Evolutionary conservation across 192 early-diverging fungal species (phyloP).

Genomic region (Coemansia asiatica): DNA sequence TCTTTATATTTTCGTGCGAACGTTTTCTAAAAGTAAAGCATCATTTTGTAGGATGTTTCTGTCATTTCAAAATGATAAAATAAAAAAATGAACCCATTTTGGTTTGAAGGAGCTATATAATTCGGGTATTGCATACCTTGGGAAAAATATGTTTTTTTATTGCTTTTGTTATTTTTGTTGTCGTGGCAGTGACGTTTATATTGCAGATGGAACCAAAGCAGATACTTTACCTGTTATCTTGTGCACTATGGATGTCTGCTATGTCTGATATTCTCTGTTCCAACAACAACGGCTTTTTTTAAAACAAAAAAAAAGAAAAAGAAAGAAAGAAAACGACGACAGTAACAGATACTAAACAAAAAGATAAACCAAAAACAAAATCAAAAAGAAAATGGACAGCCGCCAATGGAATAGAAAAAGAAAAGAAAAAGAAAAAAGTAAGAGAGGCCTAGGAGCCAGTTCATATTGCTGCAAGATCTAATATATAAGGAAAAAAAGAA

Average conservation of each 20-base stretch:
- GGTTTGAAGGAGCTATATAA: too few relatives aligned
- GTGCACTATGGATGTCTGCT: slow-evolving; percentile 1
- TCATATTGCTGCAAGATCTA: neutral
- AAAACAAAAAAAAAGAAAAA: neutral
- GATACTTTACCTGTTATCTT: too few relatives aligned
- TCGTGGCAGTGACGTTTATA: too few relatives aligned
- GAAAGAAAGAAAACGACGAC: too few relatives aligned
- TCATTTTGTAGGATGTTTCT: too few relatives aligned
- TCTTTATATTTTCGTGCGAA: neutral
- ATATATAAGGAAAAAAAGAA: neutral
- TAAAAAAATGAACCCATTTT: too few relatives aligned
- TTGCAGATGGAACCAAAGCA: too few relatives aligned
- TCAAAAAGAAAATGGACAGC: neutral
- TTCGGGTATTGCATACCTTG: too few relatives aligned
- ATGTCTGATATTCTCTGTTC: neutral
- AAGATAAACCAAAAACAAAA: neutral
- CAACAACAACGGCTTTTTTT: neutral
- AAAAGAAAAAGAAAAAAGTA: neutral
- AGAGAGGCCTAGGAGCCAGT: neutral
- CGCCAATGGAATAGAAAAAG: slow-evolving; percentile 6
- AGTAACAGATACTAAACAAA: neutral
- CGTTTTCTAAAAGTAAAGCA: too few relatives aligned
- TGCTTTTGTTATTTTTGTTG: too few relatives aligned
- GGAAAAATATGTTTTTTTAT: too few relatives aligned
- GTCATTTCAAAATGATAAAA: too few relatives aligned